Base-by-base conservation (phyloP, 805 yeast species). In the Candida stauntonica region DNA sequence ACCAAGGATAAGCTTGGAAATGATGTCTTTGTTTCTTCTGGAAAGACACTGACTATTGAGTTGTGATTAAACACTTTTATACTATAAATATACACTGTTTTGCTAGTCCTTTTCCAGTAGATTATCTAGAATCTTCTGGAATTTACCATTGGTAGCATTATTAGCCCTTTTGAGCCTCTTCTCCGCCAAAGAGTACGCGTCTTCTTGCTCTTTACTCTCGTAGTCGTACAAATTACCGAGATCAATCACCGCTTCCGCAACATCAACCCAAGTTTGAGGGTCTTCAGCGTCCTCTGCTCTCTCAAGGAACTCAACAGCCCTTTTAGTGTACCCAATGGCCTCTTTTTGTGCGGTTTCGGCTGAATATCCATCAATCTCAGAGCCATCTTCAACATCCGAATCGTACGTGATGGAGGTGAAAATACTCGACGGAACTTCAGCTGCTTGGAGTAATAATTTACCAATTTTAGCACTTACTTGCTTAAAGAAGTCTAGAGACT, bases 161-260 rank as follows among this genome's bases (percentile, higher is more conserved):
- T 86, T 84, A 14, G 96, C 95, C 53, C 73, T 77, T 35, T 64
- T 70, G 49, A 89, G 64, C 20, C 77, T 68, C 43, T 66, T 63
- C 52, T 86, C 89, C 0, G 97, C 98, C 39, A 72, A 67, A 14
- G 61, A 59, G 58, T 89, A 89, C 35, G 73, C 64, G 5, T 67
- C 51, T 43, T 81, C 85, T 62, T 87, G 95, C 30, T 80, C 83
- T 24, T 65, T 63, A 36, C 81, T 69, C 19, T 81, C 87, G 18
- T 75, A 63, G 7, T 80, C 85, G 44, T 72, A 68, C 35, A 88
- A 57, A 51, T 88, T 89, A 13, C 89, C 96, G 48, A 85, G 63
- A 13, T 83, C 75, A 26, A 91, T 86, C 52, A 77, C 67, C 1
- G 95, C 89, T 60, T 91, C 98, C 1, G 96, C 96, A 32, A 84